A percentile compares a stretch with the other conserved stretches of the same genome.
Conservation (phyloP, 257 asterid species). For the Fraxinus cuspidata region DNA sequence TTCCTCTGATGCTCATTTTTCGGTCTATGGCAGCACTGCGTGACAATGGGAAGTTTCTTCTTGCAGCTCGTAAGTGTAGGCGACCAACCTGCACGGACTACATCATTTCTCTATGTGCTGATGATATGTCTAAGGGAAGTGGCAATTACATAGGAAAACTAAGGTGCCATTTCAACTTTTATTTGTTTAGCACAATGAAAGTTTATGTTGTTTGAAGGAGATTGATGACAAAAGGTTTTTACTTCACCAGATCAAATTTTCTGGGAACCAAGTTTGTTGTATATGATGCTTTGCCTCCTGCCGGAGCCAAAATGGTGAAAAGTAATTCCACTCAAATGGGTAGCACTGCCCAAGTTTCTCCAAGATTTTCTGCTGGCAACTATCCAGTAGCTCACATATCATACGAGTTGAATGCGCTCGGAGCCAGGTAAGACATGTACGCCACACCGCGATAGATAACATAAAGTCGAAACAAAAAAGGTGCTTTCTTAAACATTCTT, state of each 20-base stretch:
- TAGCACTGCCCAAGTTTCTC: conserved; percentile 53
- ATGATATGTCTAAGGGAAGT: conserved; percentile 62
- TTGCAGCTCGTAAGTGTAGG: conserved; percentile 82
- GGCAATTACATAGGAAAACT: conserved; percentile 70
- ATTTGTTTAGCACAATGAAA: neutral
- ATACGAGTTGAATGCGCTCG: conserved; percentile 76
- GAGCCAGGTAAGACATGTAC: conserved; percentile 59
- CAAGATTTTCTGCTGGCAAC: conserved; percentile 58
- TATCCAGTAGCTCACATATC: conserved; percentile 79
- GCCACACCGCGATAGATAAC: neutral
- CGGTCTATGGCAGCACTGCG: conserved; percentile 64
- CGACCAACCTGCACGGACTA: conserved; percentile 85
- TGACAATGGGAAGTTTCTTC: conserved; percentile 92
- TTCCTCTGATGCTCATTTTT: conserved; percentile 10
- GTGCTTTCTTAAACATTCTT: neutral
- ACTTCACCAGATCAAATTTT: conserved; percentile 69
- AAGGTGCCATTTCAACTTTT: conserved; percentile 49
- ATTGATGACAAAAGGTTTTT: conserved; percentile 14
- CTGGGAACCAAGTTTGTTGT: conserved; percentile 79
- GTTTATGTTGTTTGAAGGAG: neutral
- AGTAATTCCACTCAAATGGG: conserved; percentile 54
- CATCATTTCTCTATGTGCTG: conserved; percentile 62
- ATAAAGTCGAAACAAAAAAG: neutral
- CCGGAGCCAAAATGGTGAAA: conserved; percentile 58
- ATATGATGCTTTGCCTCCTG: conserved; percentile 64